Evolutionary conservation across 495 filamentous ascomycete species (phyloP).

Genomic region (Xylaria grammica): DNA sequence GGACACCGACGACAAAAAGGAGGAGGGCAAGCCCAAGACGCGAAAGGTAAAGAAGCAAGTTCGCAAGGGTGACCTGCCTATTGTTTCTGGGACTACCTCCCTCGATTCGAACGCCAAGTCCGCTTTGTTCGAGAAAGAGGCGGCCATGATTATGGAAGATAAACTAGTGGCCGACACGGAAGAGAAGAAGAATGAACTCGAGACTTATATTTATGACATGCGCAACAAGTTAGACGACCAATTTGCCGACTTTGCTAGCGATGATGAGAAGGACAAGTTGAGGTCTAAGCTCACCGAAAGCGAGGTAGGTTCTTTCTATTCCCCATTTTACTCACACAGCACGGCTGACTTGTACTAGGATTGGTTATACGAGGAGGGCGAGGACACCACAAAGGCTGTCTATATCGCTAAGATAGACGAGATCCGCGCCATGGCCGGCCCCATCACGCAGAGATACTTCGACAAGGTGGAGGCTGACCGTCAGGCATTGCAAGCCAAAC

Average conservation of each 20-base stretch:
- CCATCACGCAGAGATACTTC: conserved; percentile 91
- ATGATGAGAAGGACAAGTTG: conserved; percentile 90
- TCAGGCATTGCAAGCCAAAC: conserved; percentile 70
- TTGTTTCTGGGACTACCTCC: conserved; percentile 80
- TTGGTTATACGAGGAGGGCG: conserved; percentile 98
- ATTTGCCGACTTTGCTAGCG: conserved; percentile 85
- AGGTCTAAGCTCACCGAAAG: conserved; percentile 75
- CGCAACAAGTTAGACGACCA: conserved; percentile 91
- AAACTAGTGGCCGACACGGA: conserved; percentile 98
- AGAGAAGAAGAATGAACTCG: conserved; percentile 99
- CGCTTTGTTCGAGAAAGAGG: conserved; percentile 75
- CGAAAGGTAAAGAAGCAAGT: conserved; percentile 99
- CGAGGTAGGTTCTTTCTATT: conserved; percentile 68
- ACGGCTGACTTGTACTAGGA: conserved; percentile 62
- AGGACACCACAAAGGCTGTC: conserved; percentile 90
- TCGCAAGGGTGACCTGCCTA: conserved; percentile 94
- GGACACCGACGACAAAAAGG: conserved; percentile 81
- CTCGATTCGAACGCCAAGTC: conserved; percentile 73
- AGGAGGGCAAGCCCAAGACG: conserved; percentile 85
- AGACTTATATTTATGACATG: conserved; percentile 95
- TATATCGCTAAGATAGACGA: conserved; percentile 96
- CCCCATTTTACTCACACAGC: conserved; percentile 8
- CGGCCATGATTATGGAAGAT: conserved; percentile 93
- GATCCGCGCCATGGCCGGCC: conserved; percentile 86
- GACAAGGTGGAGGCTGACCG: conserved; percentile 93